phyloP scores from a whole-genome alignment of 1,139 yeast genomes.

The Yamadazyma jaroonii region DNA sequence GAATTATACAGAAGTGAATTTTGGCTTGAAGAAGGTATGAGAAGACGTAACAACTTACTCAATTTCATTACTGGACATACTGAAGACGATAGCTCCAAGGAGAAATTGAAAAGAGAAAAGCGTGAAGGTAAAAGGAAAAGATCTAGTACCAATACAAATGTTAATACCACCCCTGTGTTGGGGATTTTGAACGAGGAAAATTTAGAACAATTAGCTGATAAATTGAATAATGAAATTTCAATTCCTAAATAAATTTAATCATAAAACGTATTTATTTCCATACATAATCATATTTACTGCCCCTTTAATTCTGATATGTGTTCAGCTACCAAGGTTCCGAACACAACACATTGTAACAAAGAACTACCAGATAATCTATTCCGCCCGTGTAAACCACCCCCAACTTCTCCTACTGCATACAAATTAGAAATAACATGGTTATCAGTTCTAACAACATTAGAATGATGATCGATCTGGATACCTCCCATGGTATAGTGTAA shows the following conservation, averaged over 20 bases:
- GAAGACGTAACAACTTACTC: slow-evolving; percentile 52
- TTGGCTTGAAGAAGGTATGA: slow-evolving; percentile 82
- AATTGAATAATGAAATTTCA: slow-evolving; percentile 8
- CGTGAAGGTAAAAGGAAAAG: slow-evolving; percentile 36
- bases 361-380: slow-evolving; percentile 39
- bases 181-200: slow-evolving; percentile 27
- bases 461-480: slow-evolving; percentile 24
- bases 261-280: not conserved
- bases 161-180: slow-evolving; percentile 12
- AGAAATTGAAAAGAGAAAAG: slow-evolving; percentile 33
- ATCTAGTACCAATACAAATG: slow-evolving; percentile 12
- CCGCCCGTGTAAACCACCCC: slow-evolving; percentile 40
- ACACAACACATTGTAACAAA: slow-evolving; percentile 38
- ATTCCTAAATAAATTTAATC: not conserved
- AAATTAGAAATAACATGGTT: slow-evolving; percentile 21
- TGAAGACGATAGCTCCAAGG: slow-evolving; percentile 18
- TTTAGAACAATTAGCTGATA: slow-evolving; percentile 19
- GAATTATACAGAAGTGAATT: slow-evolving; percentile 90
- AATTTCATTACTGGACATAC: slow-evolving; percentile 27
- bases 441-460: slow-evolving; percentile 21
- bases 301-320: slow-evolving; percentile 1
- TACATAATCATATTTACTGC: not conserved
- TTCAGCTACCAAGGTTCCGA: slow-evolving; percentile 24
- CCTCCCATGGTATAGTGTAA: slow-evolving; percentile 44
- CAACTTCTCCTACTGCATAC: slow-evolving; percentile 39